Evolutionary conservation across 495 filamentous ascomycete species (phyloP).

Genomic region (Annulohypoxylon maeteangense): DNA sequence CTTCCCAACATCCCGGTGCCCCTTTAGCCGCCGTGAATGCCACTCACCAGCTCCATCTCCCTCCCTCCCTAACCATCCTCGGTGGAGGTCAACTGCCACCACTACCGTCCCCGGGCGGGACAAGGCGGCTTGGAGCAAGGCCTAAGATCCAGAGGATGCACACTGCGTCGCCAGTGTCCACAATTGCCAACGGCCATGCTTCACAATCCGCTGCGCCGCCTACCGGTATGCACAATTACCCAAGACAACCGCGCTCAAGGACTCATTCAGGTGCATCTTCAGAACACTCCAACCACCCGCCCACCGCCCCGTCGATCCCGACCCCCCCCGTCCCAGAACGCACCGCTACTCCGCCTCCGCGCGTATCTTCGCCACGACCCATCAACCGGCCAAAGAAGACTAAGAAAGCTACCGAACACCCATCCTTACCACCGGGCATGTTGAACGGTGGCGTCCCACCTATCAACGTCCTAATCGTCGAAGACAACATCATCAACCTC

Average conservation of each 20-base stretch:
- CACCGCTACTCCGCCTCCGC: constrained; percentile 66
- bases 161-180: constrained; percentile 78
- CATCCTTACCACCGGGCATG: constrained; percentile 68
- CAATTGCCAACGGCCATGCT: constrained; percentile 61
- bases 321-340: constrained; percentile 47
- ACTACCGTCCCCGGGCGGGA: constrained; percentile 83
- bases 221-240: constrained; percentile 54
- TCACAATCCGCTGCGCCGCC: constrained; percentile 44
- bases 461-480: constrained; percentile 97
- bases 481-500: constrained; percentile 98
- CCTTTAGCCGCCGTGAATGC: constrained; percentile 45
- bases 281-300: constrained; percentile 53
- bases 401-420: constrained; percentile 63
- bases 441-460: constrained; percentile 89
- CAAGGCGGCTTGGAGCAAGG: constrained; percentile 57
- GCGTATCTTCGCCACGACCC: constrained; percentile 68
- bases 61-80: constrained; percentile 78
- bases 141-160: constrained; percentile 74
- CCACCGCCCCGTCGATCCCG: constrained; percentile 45
- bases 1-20: constrained; percentile 51
- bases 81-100: constrained; percentile 81
- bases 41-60: constrained; percentile 53
- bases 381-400: constrained; percentile 60
- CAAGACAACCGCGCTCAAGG: constrained; percentile 53
- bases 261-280: constrained; percentile 64